Evolutionary conservation across 2,329 filamentous ascomycete species (phyloP).

Genomic region (Arachnomyces sp.): DNA sequence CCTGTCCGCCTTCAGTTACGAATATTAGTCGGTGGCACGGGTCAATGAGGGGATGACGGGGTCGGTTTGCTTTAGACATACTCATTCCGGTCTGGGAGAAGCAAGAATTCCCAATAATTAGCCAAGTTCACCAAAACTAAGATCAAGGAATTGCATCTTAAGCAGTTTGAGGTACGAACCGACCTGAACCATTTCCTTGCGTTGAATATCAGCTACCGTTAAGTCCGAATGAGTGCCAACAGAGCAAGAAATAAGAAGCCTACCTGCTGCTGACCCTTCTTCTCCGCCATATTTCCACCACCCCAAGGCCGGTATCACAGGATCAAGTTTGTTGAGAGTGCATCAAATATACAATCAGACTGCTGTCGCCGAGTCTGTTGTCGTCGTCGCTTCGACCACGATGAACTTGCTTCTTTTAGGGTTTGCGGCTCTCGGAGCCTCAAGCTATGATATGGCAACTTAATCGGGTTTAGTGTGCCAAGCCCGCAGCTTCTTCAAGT

Average conservation of each 20-base stretch:
- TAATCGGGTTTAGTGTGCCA: slow-evolving; percentile 12
- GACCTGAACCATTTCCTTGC: slow-evolving; percentile 99
- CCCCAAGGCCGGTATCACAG: too few species aligned
- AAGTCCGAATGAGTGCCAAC: neutral
- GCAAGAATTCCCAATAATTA: too few species aligned
- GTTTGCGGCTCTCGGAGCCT: too few species aligned
- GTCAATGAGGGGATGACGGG: slow-evolving; percentile 5
- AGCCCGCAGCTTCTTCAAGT: slow-evolving; percentile 14
- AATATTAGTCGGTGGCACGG: slow-evolving; percentile 17
- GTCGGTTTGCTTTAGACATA: slow-evolving; percentile 20
- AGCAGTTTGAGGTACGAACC: slow-evolving; percentile 56
- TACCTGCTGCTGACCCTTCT: slow-evolving; percentile 67
- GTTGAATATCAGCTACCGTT: slow-evolving; percentile 7
- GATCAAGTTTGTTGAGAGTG: too few species aligned
- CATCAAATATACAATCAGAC: too few species aligned
- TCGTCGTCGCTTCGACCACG: too few species aligned
- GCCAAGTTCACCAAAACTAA: too few species aligned
- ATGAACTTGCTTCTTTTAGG: too few species aligned
- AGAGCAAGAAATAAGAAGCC: slow-evolving; percentile 20
- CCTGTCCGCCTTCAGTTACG: slow-evolving; percentile 52
- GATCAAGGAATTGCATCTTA: neutral
- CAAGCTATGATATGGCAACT: too few species aligned
- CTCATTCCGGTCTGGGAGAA: slow-evolving; percentile 28
- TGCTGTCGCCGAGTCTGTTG: too few species aligned
- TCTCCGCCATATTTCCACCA: slow-evolving; percentile 38